Evolutionary conservation across 163 green algal species (phyloP).

Genomic region (Volvox carteri): DNA sequence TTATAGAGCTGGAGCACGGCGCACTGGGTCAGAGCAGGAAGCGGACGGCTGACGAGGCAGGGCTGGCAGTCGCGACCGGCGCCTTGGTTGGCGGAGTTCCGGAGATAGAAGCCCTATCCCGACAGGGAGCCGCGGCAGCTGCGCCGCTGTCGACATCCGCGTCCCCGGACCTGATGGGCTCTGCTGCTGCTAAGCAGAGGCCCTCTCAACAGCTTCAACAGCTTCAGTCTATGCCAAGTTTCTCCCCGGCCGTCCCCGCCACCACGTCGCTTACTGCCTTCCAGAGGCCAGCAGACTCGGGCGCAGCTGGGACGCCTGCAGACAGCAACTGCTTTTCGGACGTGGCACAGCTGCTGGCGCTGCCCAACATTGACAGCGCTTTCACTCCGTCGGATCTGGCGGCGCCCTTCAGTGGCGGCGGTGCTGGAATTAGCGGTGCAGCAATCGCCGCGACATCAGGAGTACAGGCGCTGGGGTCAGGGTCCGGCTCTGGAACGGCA

Average conservation of each 20-base stretch:
- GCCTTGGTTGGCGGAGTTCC: too few relatives aligned
- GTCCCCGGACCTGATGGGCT: not conserved
- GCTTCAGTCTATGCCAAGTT: conserved; percentile 8
- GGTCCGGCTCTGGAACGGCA: conserved; percentile 18
- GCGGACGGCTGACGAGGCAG: conserved; percentile 28
- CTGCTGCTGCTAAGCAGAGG: not conserved
- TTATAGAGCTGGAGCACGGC: not conserved
- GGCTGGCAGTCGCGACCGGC: not conserved
- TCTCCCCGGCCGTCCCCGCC: not conserved
- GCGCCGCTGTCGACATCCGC: not conserved
- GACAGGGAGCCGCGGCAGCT: not conserved
- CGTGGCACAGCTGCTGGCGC: not conserved
- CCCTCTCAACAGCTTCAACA: conserved; percentile 2
- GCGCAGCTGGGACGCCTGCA: not conserved
- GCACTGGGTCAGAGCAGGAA: not conserved
- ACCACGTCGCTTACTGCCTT: not conserved
- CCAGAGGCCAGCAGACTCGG: conserved; percentile 14
- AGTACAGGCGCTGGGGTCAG: not conserved
- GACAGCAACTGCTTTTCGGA: conserved; percentile 44
- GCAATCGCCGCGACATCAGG: not conserved
- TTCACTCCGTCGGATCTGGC: not conserved
- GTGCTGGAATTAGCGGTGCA: not conserved
- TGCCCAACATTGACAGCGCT: conserved; percentile 20
- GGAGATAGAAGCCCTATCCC: not conserved
- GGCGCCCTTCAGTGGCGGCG: not conserved